Conservation (phyloP, 331 rosid species). For the Dryas integrifolia region DNA sequence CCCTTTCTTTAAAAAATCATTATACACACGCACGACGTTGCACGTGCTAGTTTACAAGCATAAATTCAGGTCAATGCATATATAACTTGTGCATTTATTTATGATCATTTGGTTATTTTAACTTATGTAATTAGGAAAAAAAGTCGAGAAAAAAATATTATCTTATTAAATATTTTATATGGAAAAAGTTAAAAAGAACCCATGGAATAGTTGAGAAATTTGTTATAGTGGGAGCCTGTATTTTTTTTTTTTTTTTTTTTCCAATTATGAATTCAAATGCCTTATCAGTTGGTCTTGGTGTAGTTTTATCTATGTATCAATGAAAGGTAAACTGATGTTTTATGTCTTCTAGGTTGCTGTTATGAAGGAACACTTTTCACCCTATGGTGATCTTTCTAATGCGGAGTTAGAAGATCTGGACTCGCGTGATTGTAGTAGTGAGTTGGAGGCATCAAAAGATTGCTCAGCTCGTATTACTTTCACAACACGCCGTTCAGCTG, state of each 20-base stretch:
- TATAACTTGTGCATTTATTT: neutral
- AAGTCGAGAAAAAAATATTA: no score
- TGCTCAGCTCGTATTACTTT: slow-evolving; percentile 51
- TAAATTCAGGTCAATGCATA: neutral
- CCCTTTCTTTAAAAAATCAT: no score
- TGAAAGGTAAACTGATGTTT: slow-evolving; percentile 24
- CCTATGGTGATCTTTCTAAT: slow-evolving; percentile 58
- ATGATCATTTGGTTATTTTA: neutral
- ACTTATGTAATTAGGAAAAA: neutral
- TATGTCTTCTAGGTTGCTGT: slow-evolving; percentile 48
- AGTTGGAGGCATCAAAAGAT: slow-evolving; percentile 45
- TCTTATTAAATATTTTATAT: neutral
- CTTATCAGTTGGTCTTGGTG: slow-evolving; percentile 10
- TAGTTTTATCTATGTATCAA: neutral
- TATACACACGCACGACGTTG: no score
- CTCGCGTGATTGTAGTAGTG: slow-evolving; percentile 28
- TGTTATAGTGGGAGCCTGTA: neutral
- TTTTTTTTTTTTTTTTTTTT: neutral
- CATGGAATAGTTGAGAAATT: neutral
- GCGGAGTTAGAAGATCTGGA: slow-evolving; percentile 55
- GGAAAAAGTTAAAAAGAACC: neutral
- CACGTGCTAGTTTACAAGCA: neutral
- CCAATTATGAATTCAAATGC: neutral
- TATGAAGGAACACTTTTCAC: slow-evolving; percentile 76
- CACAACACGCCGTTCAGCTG: slow-evolving; percentile 70